Evolutionary conservation across 495 filamentous ascomycete species (phyloP), one percentile per base, ranked within the genome.

Genomic region (Penicillium lagena): DNA sequence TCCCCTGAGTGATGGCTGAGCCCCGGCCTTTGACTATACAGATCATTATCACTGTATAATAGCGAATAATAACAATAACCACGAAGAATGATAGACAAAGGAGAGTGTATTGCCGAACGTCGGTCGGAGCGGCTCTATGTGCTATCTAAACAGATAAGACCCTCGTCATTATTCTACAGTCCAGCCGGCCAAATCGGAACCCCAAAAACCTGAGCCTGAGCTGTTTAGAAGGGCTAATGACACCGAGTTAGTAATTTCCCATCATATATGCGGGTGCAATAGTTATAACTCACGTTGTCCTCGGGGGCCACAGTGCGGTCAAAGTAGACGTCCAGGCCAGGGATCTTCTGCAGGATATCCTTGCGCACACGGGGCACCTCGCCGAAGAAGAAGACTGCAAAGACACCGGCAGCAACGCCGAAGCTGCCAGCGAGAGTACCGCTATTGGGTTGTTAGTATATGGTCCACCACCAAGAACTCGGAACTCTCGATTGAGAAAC

Each of bases 301-400:
- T 81, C 79, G 33, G 81, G 71, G 48, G 79, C 66, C 51, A 84
- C 62, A 58, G 76, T 70, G 50, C 72, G 70, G 51, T 77, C 63
- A 49, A 72, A 83, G 65, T 78, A 78, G 43, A 55, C 50, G 38
- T 81, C 80, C 44, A 86, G 63, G 50, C 81, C 61, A 35, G 82
- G 82, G 31, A 85, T 51, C 69, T 81, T 74, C 69, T 76, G 68
- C 38, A 79, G 57, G 55, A 88, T 82, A 63, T 88, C 84, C 48
- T 66, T 76, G 57, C 77, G 66, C 35, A 88, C 80, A 57, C 76
- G 73, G 40, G 84, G 84, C 33, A 88, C 72, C 41, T 83, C 83
- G 42, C 79, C 74, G 66, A 88, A 78, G 76, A 85, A 81, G 68
- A 80, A 85, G 50, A 88, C 59, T n/a, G 76, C 79, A 60, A 79